Evolutionary conservation across 192 early-diverging fungal species (phyloP).

Genomic region (Spinellus fusiger): DNA sequence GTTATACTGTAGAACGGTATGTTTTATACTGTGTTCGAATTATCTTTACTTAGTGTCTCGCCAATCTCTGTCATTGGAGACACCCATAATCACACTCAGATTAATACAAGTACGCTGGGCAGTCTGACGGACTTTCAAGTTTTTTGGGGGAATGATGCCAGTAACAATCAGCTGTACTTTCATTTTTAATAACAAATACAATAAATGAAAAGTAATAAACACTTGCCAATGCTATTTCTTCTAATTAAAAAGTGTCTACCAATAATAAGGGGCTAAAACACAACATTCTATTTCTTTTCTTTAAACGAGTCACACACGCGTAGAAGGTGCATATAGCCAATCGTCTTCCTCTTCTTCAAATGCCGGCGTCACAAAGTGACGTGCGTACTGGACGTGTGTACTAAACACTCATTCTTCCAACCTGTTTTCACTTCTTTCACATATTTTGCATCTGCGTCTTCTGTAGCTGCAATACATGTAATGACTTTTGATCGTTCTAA

Average conservation of each 20-base stretch:
- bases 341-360: background rate
- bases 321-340: background rate
- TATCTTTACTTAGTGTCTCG: background rate
- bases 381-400: background rate
- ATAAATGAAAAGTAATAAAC: slow-evolving; percentile 5
- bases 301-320: background rate
- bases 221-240: background rate
- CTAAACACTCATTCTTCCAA: background rate
- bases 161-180: slow-evolving; percentile 12
- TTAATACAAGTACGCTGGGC: slow-evolving; percentile 15
- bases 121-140: slow-evolving; percentile 15
- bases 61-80: background rate
- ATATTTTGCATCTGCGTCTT: background rate
- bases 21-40: slow-evolving; percentile 17
- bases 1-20: background rate
- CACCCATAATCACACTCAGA: slow-evolving; percentile 14
- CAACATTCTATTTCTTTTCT: background rate
- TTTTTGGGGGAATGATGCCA: slow-evolving; percentile 10
- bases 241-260: background rate
- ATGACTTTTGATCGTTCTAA: slow-evolving; percentile 4
- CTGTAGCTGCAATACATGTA: background rate
- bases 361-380: background rate
- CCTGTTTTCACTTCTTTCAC: background rate
- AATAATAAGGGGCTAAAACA: background rate
- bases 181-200: slow-evolving; percentile 1